Conservation (phyloP, 2,329 filamentous ascomycete species). For the Penicillium thymicola region DNA sequence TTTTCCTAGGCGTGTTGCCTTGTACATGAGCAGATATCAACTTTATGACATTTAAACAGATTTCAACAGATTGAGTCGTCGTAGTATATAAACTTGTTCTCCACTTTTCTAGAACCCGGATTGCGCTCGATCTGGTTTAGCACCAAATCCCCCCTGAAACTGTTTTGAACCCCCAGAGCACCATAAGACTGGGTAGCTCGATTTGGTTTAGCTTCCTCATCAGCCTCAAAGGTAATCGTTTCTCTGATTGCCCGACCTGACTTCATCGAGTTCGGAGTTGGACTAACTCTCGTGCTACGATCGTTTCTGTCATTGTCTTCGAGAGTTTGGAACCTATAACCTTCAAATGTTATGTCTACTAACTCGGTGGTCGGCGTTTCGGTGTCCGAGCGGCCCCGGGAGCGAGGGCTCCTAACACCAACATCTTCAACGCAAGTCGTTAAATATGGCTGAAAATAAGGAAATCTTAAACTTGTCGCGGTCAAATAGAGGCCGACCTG, state of each 20-base stretch:
- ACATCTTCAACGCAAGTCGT: not conserved
- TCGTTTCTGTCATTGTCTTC: not conserved
- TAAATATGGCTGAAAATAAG: not conserved
- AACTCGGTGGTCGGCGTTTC: conserved; percentile 6
- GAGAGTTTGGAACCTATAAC: not conserved
- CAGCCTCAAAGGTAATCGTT: not conserved
- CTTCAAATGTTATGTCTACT: not conserved
- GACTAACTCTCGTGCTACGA: too few species aligned
- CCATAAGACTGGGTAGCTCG: too few species aligned
- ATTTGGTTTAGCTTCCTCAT: not conserved
- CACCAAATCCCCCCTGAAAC: too few species aligned
- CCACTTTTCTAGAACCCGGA: not conserved
- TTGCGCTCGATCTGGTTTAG: not conserved
- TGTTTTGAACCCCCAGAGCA: too few species aligned
- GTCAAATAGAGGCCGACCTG: not conserved
- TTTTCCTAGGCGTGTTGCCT: conserved; percentile 5
- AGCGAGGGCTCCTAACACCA: not conserved
- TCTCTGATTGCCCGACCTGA: too few species aligned
- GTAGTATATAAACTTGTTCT: not conserved
- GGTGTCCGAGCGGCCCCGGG: not conserved
- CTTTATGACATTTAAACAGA: not conserved
- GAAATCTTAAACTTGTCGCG: not conserved
- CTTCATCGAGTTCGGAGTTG: too few species aligned
- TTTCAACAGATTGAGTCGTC: not conserved
- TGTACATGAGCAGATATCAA: not conserved